Base-by-base conservation (phyloP, 768 basidiomycete genomes). In the Macrolepiota fuliginosa region DNA sequence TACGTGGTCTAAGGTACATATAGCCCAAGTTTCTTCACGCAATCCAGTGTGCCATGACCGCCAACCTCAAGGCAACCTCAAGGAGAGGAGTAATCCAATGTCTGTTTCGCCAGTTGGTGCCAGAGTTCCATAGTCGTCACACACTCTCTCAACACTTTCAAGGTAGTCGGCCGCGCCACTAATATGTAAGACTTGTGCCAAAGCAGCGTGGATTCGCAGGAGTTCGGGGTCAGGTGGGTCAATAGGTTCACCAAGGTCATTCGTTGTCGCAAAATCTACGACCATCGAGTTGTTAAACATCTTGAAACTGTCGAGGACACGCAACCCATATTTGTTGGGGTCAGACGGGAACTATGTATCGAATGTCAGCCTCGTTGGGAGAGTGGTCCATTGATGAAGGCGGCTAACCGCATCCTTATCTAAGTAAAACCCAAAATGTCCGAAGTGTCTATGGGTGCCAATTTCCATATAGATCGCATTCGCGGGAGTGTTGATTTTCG, bases 191-290 rank as follows among this genome's bases (percentile, higher is more conserved):
- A 67, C 68, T 56, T 63, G 64, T 12, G 63, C 69, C 59, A 69
- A 64, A 32, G 68, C 63, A 17, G 66, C 66, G 62, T 70, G 69
- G 37, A 66, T 32, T 45, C 55, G 39, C 62, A 70, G 58, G 39
- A 64, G 61, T 32, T 61, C 37, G 10, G 67, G 62, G 37, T 67
- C 62, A 1, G 68, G 69, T 12, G 65, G 54, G 9, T 55, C 58
- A 25, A 65, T 32, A 3, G 25, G 22, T 4, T 9, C 22, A 27
- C 55, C 42, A 1, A 62, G 40, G 12, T 39, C 53, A 11, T 39
- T 47, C 39, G 24, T 13, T 10, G 52, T 37, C 12, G 2, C 2
- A 55, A 68, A 68, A 53, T 67, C 56, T 1, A 63, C 66, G 51
- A 63, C 63, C 27, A 35, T 56, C 40, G 56, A 29, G 25, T 6